Evolutionary conservation across 192 early-diverging fungal genomes (phyloP), one percentile per base, ranked within the genome.

Genomic region (Coemansia javaensis): DNA sequence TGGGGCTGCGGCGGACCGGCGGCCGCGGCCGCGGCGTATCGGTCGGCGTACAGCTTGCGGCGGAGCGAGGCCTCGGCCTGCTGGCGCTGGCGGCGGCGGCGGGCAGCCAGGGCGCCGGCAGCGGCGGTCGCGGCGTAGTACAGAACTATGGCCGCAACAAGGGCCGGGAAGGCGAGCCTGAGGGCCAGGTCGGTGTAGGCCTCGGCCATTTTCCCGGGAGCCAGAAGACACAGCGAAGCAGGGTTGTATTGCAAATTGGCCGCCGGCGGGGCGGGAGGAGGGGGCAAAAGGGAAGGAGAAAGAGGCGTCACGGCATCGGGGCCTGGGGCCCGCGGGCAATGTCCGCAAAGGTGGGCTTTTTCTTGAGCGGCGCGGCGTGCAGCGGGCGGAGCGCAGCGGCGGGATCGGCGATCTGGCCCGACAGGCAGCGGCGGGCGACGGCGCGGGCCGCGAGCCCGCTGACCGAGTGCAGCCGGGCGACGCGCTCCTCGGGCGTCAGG

Each of bases 391-490:
- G 21, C 22, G 25, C 61, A 24, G 62, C 62, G 39, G 51, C 54
- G 34, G 46, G 37, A 3, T 39, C 55, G 11, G 50, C 54, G 25
- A 74, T 56, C 47, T 74, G 70, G 35, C 63, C 70, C 4, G 70
- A 74, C 11, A 74, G 43, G 31, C 70, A 74, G 32, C 70, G 63
- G 20, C 70, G 63, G 13, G 70, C 70, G 15, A 74, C 70, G 3
- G 70, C 70, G 8, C 48, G 56, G 13, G 70, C 70, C 30, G 70
- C 70, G 50, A 74, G 70, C 20, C 70, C 70, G 33, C 70, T 74
- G 39, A 74, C 70, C 0, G 63, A 42, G 25, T 66, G 50, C 23
- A 74, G 47, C 20, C 70, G 44, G 3, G 70, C 70, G 15, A 59
- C 63, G 40, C 70, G 63, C 51, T 74, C 70, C 50, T 60, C 70